Evolutionary conservation across 2,329 filamentous ascomycete species (phyloP).

Genomic region (Fusarium oxysporum): DNA sequence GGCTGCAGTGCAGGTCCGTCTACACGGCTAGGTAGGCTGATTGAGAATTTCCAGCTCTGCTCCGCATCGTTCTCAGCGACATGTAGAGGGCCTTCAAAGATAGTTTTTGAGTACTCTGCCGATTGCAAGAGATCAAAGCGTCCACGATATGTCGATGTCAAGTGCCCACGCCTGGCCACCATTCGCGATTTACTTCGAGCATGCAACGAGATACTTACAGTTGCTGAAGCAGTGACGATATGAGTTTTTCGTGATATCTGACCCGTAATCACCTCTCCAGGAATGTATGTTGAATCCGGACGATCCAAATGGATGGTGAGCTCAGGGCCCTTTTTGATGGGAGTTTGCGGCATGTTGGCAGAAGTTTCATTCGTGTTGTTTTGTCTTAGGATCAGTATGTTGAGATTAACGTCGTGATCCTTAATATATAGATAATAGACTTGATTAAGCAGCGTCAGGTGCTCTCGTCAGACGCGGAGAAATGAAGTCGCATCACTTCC

Average conservation of each 20-base stretch:
- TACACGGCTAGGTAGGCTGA: fast-evolving
- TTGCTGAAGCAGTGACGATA: not conserved
- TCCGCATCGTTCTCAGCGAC: not conserved
- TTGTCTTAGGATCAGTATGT: fast-evolving
- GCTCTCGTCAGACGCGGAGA: not conserved
- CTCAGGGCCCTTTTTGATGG: not conserved
- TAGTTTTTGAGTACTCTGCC: too few relatives aligned
- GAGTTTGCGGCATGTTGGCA: not conserved
- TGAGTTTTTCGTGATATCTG: not conserved
- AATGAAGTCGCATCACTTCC: not conserved
- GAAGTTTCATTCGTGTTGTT: fast-evolving
- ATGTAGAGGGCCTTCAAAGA: not conserved
- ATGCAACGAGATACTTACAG: not conserved
- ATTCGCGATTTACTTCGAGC: not conserved
- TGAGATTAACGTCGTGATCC: fast-evolving
- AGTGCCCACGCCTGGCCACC: not conserved
- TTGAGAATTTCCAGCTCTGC: not conserved
- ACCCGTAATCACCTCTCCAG: not conserved
- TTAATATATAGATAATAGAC: too few relatives aligned
- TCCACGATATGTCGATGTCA: slow-evolving; percentile 1
- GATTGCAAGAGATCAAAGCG: not conserved
- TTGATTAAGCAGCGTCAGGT: not conserved
- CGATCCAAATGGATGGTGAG: not conserved
- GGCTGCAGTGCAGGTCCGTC: not conserved
- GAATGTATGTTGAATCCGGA: not conserved